Base-by-base conservation (phyloP, 371 early-diverging fungal genomes). In the Basidiobolus meristosporus region DNA sequence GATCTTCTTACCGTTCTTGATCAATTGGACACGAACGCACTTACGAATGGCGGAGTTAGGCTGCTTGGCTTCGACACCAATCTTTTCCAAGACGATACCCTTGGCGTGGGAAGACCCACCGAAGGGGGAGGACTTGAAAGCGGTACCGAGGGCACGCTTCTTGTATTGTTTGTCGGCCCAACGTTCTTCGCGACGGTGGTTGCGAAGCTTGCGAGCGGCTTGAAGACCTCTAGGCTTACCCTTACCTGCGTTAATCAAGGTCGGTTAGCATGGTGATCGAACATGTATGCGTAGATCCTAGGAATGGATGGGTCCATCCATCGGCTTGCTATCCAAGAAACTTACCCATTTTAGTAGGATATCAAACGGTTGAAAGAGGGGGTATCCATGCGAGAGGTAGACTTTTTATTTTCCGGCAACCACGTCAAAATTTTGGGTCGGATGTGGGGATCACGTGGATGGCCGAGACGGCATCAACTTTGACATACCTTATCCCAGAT, bases 41-140 rank as follows among this genome's bases (percentile, higher is more conserved):
- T 99, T 99, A 76, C 99, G 92, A 75, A 99, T 95, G 57, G 99
- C 99, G 68, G 99, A 99, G 91, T 99, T 99, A 56, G 99, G 99
- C 77, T 99, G 99, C 73, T 99, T 99, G 55, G 99, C 97, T 77
- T 98, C 99, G 54, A 99, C 92, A 82, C 99, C 99, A 70, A 97
- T 95, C 82, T 98, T 99, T 77, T 98, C 99, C 41, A 98, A 73
- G 44, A 99, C 99, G 60, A 99, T 99, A 47, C 99, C 99, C 83
- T 96, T 98, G 62, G 99, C 99, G 75, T 97, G 98, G 46, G 99
- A 99, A 43, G 98, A 83, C 45, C 91, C 96, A 68, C 89, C 96
- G 70, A 99, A 92, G 34, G 97, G 95, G 52, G 85, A 84, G 56
- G 79, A 88, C 65, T 88, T 87, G 85, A 68, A 95, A 44, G 90